Evolutionary conservation across 495 filamentous ascomycete genomes (phyloP).

Genomic region (Neurospora intermedia): DNA sequence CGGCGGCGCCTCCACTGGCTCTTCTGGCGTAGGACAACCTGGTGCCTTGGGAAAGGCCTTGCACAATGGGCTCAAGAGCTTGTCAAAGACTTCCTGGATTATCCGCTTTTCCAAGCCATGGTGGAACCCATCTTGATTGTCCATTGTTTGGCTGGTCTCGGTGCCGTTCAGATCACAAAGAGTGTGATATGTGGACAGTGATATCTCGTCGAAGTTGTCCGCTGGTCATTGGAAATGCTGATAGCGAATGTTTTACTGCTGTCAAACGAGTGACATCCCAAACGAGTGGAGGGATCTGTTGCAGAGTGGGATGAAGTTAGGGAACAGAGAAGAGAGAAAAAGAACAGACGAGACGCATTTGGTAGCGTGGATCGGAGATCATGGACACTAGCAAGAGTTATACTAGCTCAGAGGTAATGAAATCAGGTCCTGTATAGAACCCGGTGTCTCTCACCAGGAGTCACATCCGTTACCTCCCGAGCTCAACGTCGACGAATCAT

Average conservation of each 20-base stretch:
- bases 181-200: background rate
- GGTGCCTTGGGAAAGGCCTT: slow-evolving; percentile 1
- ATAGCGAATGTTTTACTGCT: background rate
- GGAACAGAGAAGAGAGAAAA: background rate
- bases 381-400: background rate
- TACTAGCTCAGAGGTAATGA: background rate
- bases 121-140: background rate
- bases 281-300: background rate
- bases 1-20: background rate
- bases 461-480: background rate
- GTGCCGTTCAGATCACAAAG: background rate
- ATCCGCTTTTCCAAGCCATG: background rate
- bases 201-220: background rate
- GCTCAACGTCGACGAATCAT: background rate
- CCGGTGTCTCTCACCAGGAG: background rate
- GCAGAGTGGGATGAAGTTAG: background rate
- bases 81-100: background rate
- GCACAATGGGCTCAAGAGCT: slow-evolving; percentile 3
- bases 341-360: background rate
- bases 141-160: background rate
- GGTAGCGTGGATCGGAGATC: background rate
- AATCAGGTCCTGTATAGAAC: background rate
- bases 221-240: background rate
- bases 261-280: background rate
- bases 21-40: background rate